Percentiles rank a stretch among this genome's conserved stretches.
phyloP scores from a whole-genome alignment of 139 green algal species.

The Astrephomene gubernaculifera region DNA sequence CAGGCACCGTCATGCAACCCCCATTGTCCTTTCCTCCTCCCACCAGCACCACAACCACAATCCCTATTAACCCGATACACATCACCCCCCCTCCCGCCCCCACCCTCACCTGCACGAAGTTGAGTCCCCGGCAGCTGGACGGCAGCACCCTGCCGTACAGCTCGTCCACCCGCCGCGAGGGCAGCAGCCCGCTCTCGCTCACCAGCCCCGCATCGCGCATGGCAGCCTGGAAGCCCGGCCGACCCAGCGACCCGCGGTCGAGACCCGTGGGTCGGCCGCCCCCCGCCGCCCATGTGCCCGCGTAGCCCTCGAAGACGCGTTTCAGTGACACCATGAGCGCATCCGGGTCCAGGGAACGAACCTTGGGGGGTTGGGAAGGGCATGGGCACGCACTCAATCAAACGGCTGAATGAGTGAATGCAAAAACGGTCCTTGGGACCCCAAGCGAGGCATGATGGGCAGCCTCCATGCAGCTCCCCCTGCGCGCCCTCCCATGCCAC shows the following conservation, averaged over 20 bases:
- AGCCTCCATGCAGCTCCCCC: not conserved
- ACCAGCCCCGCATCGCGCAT: conserved; percentile 39
- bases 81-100: not conserved
- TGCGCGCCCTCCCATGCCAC: not conserved
- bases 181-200: conserved; percentile 35
- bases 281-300: conserved; percentile 53
- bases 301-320: conserved; percentile 59
- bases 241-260: conserved; percentile 50
- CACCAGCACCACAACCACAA: not conserved
- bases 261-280: no score
- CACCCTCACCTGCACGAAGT: conserved; percentile 32
- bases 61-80: not conserved
- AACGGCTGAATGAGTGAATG: not conserved
- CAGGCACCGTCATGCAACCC: not conserved
- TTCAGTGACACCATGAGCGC: conserved; percentile 59
- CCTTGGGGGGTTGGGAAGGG: not conserved
- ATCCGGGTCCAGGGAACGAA: conserved; percentile 52
- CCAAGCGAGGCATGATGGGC: not conserved
- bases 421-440: not conserved
- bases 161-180: not conserved
- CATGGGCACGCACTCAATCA: not conserved
- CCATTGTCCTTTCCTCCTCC: not conserved
- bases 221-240: conserved; percentile 20
- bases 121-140: conserved; percentile 5
- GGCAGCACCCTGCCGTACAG: conserved; percentile 38